phyloP scores from a whole-genome alignment of 805 yeast species.

The Ogataea trehaloabstinens region DNA sequence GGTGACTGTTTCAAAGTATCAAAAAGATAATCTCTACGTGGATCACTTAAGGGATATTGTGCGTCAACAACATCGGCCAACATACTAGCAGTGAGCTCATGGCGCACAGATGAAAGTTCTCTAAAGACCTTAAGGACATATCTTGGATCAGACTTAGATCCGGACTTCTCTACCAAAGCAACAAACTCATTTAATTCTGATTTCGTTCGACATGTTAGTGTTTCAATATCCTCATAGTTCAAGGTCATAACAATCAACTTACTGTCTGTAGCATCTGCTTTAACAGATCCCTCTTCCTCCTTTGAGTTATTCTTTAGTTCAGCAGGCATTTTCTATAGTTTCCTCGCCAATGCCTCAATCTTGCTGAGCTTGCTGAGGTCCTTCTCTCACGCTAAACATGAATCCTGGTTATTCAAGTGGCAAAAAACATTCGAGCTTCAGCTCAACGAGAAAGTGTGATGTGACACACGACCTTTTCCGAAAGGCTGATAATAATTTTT shows the following conservation, averaged over 20 bases:
- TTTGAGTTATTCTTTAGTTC: constrained; percentile 1
- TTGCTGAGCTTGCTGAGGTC: no score
- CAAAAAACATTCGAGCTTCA: no score
- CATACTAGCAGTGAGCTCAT: constrained; percentile 52
- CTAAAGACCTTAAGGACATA: constrained; percentile 83
- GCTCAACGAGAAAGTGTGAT: no score
- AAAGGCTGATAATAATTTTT: no score
- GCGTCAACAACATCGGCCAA: constrained; percentile 53
- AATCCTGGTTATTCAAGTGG: no score
- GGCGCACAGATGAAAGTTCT: constrained; percentile 74
- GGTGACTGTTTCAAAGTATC: constrained; percentile 31
- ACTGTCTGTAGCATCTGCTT: constrained; percentile 11
- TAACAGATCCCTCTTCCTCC: constrained; percentile 3
- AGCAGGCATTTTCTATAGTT: constrained; percentile 6
- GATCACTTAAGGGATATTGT: constrained; percentile 52
- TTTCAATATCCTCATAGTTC: no score
- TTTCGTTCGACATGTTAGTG: constrained; percentile 7
- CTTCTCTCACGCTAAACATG: no score
- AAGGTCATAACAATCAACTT: constrained; percentile 11
- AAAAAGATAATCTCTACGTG: constrained; percentile 42
- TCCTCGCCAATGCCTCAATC: no score
- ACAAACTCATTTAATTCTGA: constrained; percentile 19
- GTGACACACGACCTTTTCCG: no score
- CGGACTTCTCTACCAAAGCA: constrained; percentile 33
- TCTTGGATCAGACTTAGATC: constrained; percentile 72